Conservation (phyloP, 2,329 filamentous ascomycete species). For the Aspergillus uvarum region DNA sequence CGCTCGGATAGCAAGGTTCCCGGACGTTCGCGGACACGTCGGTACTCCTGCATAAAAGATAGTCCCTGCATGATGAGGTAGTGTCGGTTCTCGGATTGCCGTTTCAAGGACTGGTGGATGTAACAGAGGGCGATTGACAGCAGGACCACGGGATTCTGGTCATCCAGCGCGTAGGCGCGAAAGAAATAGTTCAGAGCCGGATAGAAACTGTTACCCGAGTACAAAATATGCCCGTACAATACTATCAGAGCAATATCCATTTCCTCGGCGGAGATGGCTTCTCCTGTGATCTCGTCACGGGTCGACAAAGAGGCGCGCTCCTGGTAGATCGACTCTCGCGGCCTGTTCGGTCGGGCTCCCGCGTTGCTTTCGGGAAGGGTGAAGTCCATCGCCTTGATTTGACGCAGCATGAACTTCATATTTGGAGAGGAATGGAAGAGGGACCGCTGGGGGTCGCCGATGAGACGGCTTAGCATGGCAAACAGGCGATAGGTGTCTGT, state of each 20-base stretch:
- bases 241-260: constrained; percentile 81
- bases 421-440: constrained; percentile 76
- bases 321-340: constrained; percentile 44
- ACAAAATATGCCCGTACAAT: constrained; percentile 87
- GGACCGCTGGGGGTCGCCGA: constrained; percentile 60
- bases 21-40: constrained; percentile 55
- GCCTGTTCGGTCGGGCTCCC: constrained; percentile 20
- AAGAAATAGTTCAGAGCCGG: constrained; percentile 87
- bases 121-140: constrained; percentile 81
- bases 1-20: constrained; percentile 47
- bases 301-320: constrained; percentile 45
- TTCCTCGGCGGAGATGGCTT: constrained; percentile 41
- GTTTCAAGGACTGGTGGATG: constrained; percentile 83
- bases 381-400: constrained; percentile 86
- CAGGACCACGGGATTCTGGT: constrained; percentile 73
- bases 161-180: constrained; percentile 70
- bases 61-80: constrained; percentile 83
- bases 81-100: constrained; percentile 86
- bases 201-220: constrained; percentile 77
- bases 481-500: constrained; percentile 84
- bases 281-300: constrained; percentile 34
- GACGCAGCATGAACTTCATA: constrained; percentile 87
- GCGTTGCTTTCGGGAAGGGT: constrained; percentile 56
- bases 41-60: constrained; percentile 74
- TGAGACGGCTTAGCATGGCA: constrained; percentile 72